Percentiles rank a stretch among this genome's conserved stretches.
phyloP scores from a whole-genome alignment of 1,284 basidiomycete species.

The Cutaneotrichosporon daszewskae region DNA sequence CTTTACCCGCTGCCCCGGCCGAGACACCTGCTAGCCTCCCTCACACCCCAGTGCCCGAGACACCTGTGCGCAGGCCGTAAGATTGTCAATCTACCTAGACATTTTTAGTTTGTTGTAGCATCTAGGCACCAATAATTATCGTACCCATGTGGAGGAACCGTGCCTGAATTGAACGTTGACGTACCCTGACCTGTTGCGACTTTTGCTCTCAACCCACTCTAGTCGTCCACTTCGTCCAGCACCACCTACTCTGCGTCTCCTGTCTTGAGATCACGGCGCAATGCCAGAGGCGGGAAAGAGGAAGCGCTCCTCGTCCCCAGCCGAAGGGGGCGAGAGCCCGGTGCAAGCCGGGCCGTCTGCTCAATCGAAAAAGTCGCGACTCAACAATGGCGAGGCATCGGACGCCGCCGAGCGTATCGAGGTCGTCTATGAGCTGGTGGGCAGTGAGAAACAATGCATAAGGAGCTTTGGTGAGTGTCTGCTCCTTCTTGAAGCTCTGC shows the following conservation, averaged over 20 bases:
- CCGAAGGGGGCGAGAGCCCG: background rate
- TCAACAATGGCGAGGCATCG: background rate
- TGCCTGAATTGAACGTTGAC: too few relatives aligned
- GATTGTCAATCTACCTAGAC: too few relatives aligned
- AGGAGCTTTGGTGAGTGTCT: constrained; percentile 9
- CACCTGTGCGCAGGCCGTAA: constrained; percentile 1
- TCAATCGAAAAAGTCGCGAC: constrained; percentile 8
- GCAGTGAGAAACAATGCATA: constrained; percentile 6
- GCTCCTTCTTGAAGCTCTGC: background rate
- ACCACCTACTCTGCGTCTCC: too few relatives aligned
- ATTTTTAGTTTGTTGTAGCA: too few relatives aligned
- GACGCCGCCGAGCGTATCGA: constrained; percentile 2
- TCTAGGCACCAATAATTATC: too few relatives aligned
- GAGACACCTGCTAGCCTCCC: constrained; percentile 1
- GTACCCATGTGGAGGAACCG: too few relatives aligned
- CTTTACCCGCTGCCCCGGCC: background rate
- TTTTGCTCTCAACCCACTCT: too few relatives aligned
- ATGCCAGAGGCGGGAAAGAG: constrained; percentile 15
- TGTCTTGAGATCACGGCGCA: too few relatives aligned
- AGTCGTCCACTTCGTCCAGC: too few relatives aligned
- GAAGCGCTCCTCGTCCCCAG: constrained; percentile 12
- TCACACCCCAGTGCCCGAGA: constrained; percentile 1
- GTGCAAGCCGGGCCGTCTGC: background rate
- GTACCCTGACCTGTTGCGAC: too few relatives aligned
- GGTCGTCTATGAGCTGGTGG: constrained; percentile 14